Base-by-base conservation (phyloP, 2,329 filamentous ascomycete genomes). In the Penicillium verrucosum region DNA sequence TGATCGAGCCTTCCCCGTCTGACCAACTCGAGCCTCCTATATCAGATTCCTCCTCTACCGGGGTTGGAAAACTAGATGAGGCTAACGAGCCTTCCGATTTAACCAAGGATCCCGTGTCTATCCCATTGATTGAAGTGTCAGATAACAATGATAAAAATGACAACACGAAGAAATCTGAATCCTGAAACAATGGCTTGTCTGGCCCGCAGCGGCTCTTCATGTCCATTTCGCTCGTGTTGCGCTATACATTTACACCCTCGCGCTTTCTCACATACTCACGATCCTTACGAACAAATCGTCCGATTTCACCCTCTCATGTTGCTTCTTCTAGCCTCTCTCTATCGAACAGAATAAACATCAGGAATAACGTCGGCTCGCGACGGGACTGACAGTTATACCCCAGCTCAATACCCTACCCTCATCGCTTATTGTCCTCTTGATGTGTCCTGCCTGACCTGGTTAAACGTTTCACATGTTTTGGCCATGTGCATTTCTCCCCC, bases 71-170 rank as follows among this genome's bases (percentile, higher is more conserved):
- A 4, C 34, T 23, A 16, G 43, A 57, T 1, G 14, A 49, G 14
- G 16, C 10, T 6, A 32, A 59, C 2, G 45, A 58, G 6, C 10
- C 34, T 4, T 21, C 42, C 14, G 38, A 51, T 12, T 16, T 21
- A 25, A 30, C 12, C 23, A 30, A 51, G 4, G 50, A 36, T 7
- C 25, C 27, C 6, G 34, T 60, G 10, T 58, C 63, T 5, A 66
- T 66, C 8, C 64, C 64, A 2, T 36, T 55, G 40, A 65, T 66
- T n/a, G 62, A 66, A 56, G 62, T 66, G 2, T 66, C 64, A 3
- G 59, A 56, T n/a, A 62, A 62, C 30, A 49, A 56, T 23, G 59
- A 59, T 10, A 42, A 55, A 16, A 48, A 47, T 10, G 47, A 47
- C 32, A 25, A 29, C n/a, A 47, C 14, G 6, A 51, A 36, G 7